Base-by-base conservation (phyloP, 306 rosid species). In the Prunus mira region DNA sequence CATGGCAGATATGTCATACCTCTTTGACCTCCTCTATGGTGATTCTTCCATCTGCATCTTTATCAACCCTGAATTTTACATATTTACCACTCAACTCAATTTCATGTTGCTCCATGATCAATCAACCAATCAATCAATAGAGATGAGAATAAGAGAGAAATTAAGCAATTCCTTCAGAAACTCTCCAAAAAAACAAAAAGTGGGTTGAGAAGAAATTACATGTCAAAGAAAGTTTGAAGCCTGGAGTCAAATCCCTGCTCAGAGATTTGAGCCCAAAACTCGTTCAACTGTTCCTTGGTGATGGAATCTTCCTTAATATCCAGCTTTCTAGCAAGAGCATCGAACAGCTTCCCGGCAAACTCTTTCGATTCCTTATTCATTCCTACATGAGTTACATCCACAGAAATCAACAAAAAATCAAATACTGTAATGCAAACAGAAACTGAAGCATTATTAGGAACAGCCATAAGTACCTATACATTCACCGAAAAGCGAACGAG, bases 21-120 rank as follows among this genome's bases (percentile, higher is more conserved):
- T 90, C 84, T 80, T 72, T 90, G 67, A 90, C 79, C 76, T 90
- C 95, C 34, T 78, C 86, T 76, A 79, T 87, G 0, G 87, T 84
- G 85, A 90, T 90, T 88, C 92, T 84, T 0, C 95, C 92, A 83
- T 88, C 92, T 5, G 90, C 92, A 81, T 88, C 86, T 78, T 86
- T 90, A 73, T 90, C 95, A 50, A 90, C 90, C 92, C 95, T 90
- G 83, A 77, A 73, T 28, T 8, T n/a, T 10, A 24, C 19, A 50
- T 9, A 1, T 70, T 68, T 47, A 22, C 38, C 7, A 11, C 5
- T 3, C 13, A 69, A 51, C 18, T n/a, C 60, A 1, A 49, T 45
- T 43, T 56, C 12, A n/a, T 51, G 56, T 51, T 15, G n/a, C 18
- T 51, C 43, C 56, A 52, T 56, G 62, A 56, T 56, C 62, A 56